Evolutionary conservation across 2,329 filamentous ascomycete species (phyloP), one percentile per base, ranked within the genome.

Genomic region (Aspergillus hiratsukae): DNA sequence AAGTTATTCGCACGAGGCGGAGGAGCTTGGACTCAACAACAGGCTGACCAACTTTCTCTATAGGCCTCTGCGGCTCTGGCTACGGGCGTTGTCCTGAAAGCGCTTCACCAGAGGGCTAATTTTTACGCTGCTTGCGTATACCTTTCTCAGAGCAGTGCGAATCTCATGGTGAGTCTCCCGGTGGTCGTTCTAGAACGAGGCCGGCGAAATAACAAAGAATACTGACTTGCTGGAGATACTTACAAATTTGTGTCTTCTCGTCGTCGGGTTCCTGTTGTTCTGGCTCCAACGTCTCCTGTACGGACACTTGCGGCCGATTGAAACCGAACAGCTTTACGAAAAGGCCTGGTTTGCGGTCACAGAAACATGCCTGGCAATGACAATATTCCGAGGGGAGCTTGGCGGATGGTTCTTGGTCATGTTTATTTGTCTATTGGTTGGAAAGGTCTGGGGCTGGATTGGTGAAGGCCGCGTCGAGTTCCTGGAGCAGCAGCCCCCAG

Each of bases 101-200:
- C 94, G 60, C 93, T 97, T 76, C 89, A 94, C 70, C 90, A 97
- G 77, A 86, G 94, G 62, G 88, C 94, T 61, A 99, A 99, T 77
- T 99, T 97, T 81, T 99, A 99, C 78, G 95, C 93, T 54, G 92
- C 94, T 64, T 94, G 91, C 77, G 94, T 99, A 50, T 96, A 97
- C 76, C 85, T 99, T 51, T 90, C 92, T 43, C 93, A 97, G 76
- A 97, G 91, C 75, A 97, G 94, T 78, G 87, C 95, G 66, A 97
- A 93, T 72, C 80, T 97, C 53, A 89, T 97, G 84, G 90, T 94
- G 74, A 65, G 83, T 75, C 31, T 51, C 54, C 58, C 58, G 37
- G 50, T 43, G 45, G 45, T 27, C 52, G 52, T 48, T 53, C 41
- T 51, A 55, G 53, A 23, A 53, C 37, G 37, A 29, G 51, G 52